Conservation (phyloP, 306 rosid genomes). For the Dicorynia guianensis region DNA sequence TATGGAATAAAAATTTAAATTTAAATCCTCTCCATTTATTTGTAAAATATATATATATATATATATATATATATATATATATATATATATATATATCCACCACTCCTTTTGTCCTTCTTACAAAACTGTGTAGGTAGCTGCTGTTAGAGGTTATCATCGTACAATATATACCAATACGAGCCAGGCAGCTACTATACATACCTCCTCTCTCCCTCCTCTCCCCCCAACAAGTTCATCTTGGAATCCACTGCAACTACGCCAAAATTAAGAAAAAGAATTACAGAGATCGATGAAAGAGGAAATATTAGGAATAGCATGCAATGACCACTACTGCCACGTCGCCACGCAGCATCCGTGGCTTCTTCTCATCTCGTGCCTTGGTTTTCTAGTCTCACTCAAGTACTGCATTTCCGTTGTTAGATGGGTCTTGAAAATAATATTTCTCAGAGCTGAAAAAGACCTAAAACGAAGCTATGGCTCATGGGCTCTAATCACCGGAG, state of each 20-base stretch:
- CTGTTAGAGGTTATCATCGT: too few relatives aligned
- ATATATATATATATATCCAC: too few relatives aligned
- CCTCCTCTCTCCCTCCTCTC: too few relatives aligned
- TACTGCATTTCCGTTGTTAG: neutral
- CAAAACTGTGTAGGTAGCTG: too few relatives aligned
- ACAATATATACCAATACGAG: too few relatives aligned
- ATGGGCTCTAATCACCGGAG: constrained; percentile 59
- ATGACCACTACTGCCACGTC: neutral
- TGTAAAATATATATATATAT: too few relatives aligned
- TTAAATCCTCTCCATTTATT: too few relatives aligned
- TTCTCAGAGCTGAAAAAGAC: constrained; percentile 40
- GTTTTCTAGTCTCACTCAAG: constrained; percentile 25
- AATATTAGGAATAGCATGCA: constrained; percentile 4
- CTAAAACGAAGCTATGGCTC: constrained; percentile 45
- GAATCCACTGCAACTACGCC: neutral
- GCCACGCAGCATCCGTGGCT: neutral
- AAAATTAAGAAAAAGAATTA: neutral
- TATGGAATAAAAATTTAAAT: too few relatives aligned
- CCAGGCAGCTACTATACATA: too few relatives aligned
- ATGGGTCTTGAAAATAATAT: constrained; percentile 35
- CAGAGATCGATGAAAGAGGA: neutral
- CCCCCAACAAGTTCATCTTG: too few relatives aligned
- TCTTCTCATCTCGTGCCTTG: constrained; percentile 36
- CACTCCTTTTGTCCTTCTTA: too few relatives aligned
- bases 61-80: too few relatives aligned